Percentiles rank a stretch among this genome's conserved stretches.
Conservation (phyloP, 2,329 filamentous ascomycete genomes). For the Byssothecium circinans region DNA sequence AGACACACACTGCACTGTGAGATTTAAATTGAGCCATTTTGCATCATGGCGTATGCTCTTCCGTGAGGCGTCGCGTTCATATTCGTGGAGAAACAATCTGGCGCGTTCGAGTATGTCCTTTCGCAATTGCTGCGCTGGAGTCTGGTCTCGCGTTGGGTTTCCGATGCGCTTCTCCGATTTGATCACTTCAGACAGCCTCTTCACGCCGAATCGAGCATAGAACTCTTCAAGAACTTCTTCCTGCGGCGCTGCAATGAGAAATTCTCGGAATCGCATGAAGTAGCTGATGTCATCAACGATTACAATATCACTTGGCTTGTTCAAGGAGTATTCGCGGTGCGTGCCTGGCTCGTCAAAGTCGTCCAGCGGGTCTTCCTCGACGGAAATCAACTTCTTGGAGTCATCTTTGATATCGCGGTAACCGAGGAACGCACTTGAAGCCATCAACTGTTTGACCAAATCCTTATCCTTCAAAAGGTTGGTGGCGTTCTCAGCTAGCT, state of each 20-base stretch:
- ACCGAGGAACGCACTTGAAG: conserved; percentile 76
- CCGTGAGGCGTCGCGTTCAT: conserved; percentile 62
- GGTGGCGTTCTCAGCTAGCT: conserved; percentile 71
- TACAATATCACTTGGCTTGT: conserved; percentile 75
- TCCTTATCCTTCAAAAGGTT: conserved; percentile 76
- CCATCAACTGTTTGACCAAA: conserved; percentile 75
- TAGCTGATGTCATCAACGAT: conserved; percentile 53
- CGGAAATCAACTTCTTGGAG: conserved; percentile 47
- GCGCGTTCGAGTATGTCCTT: conserved; percentile 85
- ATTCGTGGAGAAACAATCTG: conserved; percentile 86
- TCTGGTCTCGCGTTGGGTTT: conserved; percentile 65
- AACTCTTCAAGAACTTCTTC: conserved; percentile 85
- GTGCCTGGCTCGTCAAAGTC: conserved; percentile 49
- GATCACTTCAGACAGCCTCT: conserved; percentile 74
- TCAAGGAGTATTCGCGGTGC: conserved; percentile 75
- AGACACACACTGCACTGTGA: conserved; percentile 75
- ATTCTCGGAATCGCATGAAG: conserved; percentile 84
- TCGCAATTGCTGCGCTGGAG: conserved; percentile 67
- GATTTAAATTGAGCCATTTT: conserved; percentile 86
- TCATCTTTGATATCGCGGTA: conserved; percentile 70
- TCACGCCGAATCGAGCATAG: conserved; percentile 78
- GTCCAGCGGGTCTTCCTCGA: conserved; percentile 47
- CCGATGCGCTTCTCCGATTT: conserved; percentile 78
- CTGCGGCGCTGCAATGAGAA: conserved; percentile 82
- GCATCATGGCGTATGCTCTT: conserved; percentile 77